Evolutionary conservation across 1,284 basidiomycete genomes (phyloP), one percentile per base, ranked within the genome.

Genomic region (Trametes polyzona): DNA sequence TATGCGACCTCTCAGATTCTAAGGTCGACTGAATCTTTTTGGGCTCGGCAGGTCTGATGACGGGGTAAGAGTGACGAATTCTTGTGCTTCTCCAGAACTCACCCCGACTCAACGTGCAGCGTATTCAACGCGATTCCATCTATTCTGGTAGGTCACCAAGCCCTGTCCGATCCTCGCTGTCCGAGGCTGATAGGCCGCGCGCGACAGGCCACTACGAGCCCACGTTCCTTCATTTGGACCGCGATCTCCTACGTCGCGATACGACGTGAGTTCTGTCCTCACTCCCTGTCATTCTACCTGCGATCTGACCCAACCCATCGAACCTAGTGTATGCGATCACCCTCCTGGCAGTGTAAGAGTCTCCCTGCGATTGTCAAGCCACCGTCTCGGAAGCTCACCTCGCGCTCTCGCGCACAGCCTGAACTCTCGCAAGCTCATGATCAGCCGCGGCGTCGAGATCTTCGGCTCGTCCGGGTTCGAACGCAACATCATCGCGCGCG

Each of bases 241-340:
- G 37, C 48, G 10, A 10, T 16, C 5, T 41, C 37, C n/a, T 37
- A 26, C 37, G 37, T 41, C 12, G 36, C 52, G 16, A 32, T 26
- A 14, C 35, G 52, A 12, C n/a, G 42, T 53, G 10, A n/a, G 51
- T 52, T 6, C 27, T n/a, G n/a, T n/a, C n/a, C n/a, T n/a, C n/a
- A n/a, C n/a, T n/a, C n/a, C n/a, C n/a, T n/a, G n/a, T n/a, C n/a
- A n/a, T n/a, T n/a, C n/a, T n/a, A n/a, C n/a, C n/a, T n/a, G n/a
- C n/a, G n/a, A n/a, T n/a, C n/a, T n/a, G n/a, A n/a, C n/a, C n/a
- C n/a, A n/a, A n/a, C n/a, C n/a, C n/a, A n/a, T n/a, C n/a, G n/a
- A n/a, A n/a, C n/a, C 60, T 60, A 54, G 52, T 54, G 7, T 42
- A 47, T 9, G 52, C 43, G 1, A 47, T 24, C 16, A 54, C 52